Evolutionary conservation across 116 monocot species (phyloP), one percentile per base, ranked within the genome.

Genomic region (Trichopus zeylanicus): DNA sequence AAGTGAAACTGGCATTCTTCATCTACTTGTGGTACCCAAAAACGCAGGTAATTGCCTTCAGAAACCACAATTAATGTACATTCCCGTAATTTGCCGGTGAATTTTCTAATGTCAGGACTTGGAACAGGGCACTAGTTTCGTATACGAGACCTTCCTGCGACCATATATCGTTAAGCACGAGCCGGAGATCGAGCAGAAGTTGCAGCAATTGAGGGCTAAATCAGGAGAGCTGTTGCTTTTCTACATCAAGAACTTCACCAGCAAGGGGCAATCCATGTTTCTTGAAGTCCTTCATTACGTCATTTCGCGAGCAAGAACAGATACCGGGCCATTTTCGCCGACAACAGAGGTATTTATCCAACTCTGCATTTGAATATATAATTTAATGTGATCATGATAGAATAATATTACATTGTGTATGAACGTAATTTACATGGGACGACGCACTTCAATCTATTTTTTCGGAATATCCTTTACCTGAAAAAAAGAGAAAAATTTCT

Each of bases 11-110:
- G 31, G 72, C 72, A 7, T 71, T 78, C 49, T 48, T 78, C 28
- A 67, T 78, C 52, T 72, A 63, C 51, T 35, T 78, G 42, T 78
- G 78, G 78, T 72, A 78, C 63, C 78, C 78, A 53, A 71, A 62
- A 51, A 78, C 78, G 7, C 62, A 55, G 64, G 78, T 12, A 0
- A 16, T 0, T 42, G 1, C 3, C 1, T 0, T 18, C 15, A 4
- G n/a, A n/a, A 11, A 37, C 37, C 15, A 15, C 16, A 3, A 28
- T n/a, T n/a, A n/a, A n/a, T n/a, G n/a, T 1, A 20, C 11, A 21
- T 4, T n/a, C 7, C 13, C 3, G 16, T 4, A 20, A 7, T 23
- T 3, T 19, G 23, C 4, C 21, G 1, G 18, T 20, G 7, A 1
- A 48, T 1, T 22, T 18, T 19, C 3, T 26, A 7, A 11, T 2